These are phyloP conservation scores for Didymella glomerata DNA, from an alignment of 2,329 filamentous ascomycete species.

Conservation along the genomic window DNA sequence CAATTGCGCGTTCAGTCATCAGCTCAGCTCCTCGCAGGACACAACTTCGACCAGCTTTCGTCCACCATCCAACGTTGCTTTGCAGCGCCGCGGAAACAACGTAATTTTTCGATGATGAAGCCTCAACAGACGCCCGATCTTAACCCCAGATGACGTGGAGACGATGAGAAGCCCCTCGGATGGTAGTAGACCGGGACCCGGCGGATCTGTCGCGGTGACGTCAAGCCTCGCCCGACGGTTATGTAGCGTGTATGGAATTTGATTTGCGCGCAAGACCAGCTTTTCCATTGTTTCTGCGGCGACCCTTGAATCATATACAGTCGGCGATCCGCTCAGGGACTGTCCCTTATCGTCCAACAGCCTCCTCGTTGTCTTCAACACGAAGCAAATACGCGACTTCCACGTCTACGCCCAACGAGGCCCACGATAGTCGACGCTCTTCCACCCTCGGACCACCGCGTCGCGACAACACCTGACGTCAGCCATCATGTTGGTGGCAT, in stretches of 20 bases:
- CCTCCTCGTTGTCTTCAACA: conserved; percentile 6
- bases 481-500: conserved; percentile 49
- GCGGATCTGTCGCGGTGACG: conserved; percentile 19
- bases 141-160: conserved; percentile 23
- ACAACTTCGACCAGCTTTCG: conserved; percentile 10
- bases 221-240: conserved; percentile 18
- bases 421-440: not conserved
- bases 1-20: conserved; percentile 3
- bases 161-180: conserved; percentile 9
- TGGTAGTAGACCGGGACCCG: conserved; percentile 15
- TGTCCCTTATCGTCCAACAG: not conserved
- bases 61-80: conserved; percentile 9
- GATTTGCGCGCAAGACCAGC: conserved; percentile 16
- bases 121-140: conserved; percentile 8
- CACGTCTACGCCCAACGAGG: not conserved
- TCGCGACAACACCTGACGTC: conserved; percentile 6
- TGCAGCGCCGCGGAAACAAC: conserved; percentile 1
- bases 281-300: conserved; percentile 18
- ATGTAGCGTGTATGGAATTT: conserved; percentile 24
- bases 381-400: conserved; percentile 10
- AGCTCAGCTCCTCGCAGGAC: conserved; percentile 2
- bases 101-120: conserved; percentile 1
- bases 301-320: conserved; percentile 11
- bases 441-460: not conserved
- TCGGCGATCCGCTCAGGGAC: conserved; percentile 12